These are phyloP conservation scores for Penicillium sp. DNA, from an alignment of 2,329 filamentous ascomycete genomes.

Conservation along the genomic window DNA sequence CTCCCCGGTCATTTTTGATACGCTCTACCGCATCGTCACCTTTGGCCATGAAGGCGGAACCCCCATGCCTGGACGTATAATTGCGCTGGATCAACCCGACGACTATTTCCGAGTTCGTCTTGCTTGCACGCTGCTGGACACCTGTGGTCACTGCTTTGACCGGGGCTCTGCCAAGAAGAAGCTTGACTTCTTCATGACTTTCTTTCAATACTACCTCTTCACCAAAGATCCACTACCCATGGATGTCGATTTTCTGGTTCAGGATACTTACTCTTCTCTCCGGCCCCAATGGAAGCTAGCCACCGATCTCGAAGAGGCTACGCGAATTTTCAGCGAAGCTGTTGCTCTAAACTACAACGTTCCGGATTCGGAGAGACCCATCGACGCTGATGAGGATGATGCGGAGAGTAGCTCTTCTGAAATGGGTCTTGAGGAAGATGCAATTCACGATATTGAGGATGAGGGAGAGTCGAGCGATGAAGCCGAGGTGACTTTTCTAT, in stretches of 20 bases:
- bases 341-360: constrained; percentile 86
- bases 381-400: constrained; percentile 74
- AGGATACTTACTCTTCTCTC: constrained; percentile 82
- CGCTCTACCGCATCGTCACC: constrained; percentile 88
- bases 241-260: constrained; percentile 95
- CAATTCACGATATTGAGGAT: constrained; percentile 56
- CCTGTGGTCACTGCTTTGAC: constrained; percentile 94
- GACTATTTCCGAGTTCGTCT: constrained; percentile 96
- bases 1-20: constrained; percentile 92
- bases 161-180: constrained; percentile 94
- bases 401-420: constrained; percentile 72
- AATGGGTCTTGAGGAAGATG: constrained; percentile 69
- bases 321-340: constrained; percentile 80
- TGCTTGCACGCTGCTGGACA: constrained; percentile 85
- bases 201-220: constrained; percentile 91
- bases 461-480: constrained; percentile 54
- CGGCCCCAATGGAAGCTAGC: constrained; percentile 92
- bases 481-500: constrained; percentile 36
- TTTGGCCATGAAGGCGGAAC: constrained; percentile 85
- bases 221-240: constrained; percentile 88
- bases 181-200: constrained; percentile 93
- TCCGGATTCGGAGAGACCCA: constrained; percentile 66
- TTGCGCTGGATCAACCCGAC: constrained; percentile 80
- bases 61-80: constrained; percentile 74
- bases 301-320: constrained; percentile 77